Conservation (phyloP, 257 asterid species). For the Misopates orontium region DNA sequence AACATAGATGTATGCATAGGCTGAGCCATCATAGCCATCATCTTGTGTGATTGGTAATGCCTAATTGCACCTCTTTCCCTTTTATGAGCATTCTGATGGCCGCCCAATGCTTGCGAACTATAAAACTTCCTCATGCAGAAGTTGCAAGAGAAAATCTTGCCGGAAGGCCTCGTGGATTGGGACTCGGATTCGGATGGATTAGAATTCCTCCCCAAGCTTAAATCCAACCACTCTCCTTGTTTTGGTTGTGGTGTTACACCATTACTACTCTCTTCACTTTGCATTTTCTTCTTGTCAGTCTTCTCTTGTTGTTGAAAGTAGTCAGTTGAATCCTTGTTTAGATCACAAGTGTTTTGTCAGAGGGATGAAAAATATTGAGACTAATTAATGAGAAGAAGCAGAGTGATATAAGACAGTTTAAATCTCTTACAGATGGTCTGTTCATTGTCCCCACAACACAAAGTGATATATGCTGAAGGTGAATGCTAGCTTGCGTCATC, state of each 20-base stretch:
- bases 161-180: constrained; percentile 32
- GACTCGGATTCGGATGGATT: constrained; percentile 26
- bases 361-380: constrained; percentile 32
- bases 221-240: constrained; percentile 52
- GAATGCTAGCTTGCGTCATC: constrained; percentile 52
- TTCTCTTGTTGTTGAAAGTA: constrained; percentile 15
- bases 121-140: constrained; percentile 73
- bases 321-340: constrained; percentile 19
- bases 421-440: constrained; percentile 37
- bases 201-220: constrained; percentile 40
- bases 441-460: constrained; percentile 57
- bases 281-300: constrained; percentile 18
- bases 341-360: constrained; percentile 24
- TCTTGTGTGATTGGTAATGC: constrained; percentile 44
- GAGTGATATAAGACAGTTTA: constrained; percentile 37
- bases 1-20: constrained; percentile 56
- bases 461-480: constrained; percentile 44
- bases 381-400: constrained; percentile 46
- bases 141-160: constrained; percentile 61
- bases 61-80: constrained; percentile 68
- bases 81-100: constrained; percentile 87
- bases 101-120: constrained; percentile 82
- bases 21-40: constrained; percentile 38
- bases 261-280: constrained; percentile 17
- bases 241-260: constrained; percentile 21